Evolutionary conservation across 768 basidiomycete species (phyloP).

Genomic region (Royoungia palumana): DNA sequence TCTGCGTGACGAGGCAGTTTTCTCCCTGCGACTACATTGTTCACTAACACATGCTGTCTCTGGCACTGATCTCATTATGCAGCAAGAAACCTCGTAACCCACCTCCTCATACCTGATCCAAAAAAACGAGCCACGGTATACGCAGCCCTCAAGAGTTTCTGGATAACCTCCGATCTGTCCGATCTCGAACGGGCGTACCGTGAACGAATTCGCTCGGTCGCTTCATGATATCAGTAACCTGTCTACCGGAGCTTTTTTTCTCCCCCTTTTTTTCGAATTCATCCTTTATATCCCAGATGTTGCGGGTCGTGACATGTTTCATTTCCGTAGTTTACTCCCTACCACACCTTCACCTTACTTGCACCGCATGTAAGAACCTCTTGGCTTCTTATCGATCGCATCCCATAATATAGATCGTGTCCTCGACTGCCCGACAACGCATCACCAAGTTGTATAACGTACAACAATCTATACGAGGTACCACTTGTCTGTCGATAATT

Average conservation of each 20-base stretch:
- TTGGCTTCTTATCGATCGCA: not conserved
- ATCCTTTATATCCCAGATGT: not conserved
- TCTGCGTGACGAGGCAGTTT: slow-evolving; percentile 1
- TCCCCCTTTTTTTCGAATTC: not conserved
- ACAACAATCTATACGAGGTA: not conserved
- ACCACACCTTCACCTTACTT: not conserved
- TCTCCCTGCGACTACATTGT: slow-evolving; percentile 1
- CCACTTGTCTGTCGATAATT: slow-evolving; percentile 4
- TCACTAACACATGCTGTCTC: not conserved
- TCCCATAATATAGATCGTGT: not conserved
- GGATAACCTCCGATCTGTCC: slow-evolving; percentile 63
- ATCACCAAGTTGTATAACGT: slow-evolving; percentile 7
- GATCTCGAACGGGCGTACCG: slow-evolving; percentile 62
- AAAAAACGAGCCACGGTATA: slow-evolving; percentile 59
- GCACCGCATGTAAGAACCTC: not conserved
- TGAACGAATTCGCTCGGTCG: slow-evolving; percentile 41
- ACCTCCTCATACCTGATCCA: slow-evolving; percentile 60
- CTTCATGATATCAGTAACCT: slow-evolving; percentile 9
- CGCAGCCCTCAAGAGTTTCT: slow-evolving; percentile 55
- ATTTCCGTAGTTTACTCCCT: not conserved
- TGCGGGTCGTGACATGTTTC: not conserved
- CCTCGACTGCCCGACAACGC: not conserved
- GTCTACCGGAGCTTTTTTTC: not conserved
- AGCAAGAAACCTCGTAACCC: slow-evolving; percentile 55
- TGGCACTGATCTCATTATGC: slow-evolving; percentile 7